Evolutionary conservation across 441 rosid species (phyloP).

Genomic region (Populus trichocarpa): DNA sequence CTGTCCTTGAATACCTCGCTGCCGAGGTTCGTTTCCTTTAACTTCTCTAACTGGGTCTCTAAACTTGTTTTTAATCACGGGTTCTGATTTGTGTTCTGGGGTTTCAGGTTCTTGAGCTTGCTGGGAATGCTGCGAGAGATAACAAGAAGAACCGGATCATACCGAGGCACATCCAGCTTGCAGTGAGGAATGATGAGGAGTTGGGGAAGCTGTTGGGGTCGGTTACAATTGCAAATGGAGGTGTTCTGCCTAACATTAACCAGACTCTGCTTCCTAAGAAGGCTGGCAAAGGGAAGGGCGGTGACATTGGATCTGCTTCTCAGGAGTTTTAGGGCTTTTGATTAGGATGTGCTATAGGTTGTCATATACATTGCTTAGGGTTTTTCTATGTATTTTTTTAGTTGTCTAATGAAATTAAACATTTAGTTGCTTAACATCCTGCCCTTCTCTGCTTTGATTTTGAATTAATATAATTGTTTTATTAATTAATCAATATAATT

Average conservation of each 20-base stretch:
- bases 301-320: slow-evolving; percentile 31
- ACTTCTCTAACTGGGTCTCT: not conserved
- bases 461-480: too few relatives aligned
- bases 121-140: slow-evolving; percentile 7
- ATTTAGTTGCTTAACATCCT: not conserved
- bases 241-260: slow-evolving; percentile 38
- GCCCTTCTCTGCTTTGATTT: not conserved
- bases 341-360: not conserved
- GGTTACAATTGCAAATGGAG: slow-evolving; percentile 18
- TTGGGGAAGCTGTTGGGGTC: slow-evolving; percentile 13
- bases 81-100: not conserved
- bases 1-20: slow-evolving; percentile 44
- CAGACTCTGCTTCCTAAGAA: slow-evolving; percentile 32
- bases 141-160: slow-evolving; percentile 12
- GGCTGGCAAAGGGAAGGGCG: slow-evolving; percentile 31
- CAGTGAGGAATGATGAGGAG: slow-evolving; percentile 10
- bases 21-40: slow-evolving; percentile 47
- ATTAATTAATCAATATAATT: too few relatives aligned
- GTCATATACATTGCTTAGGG: not conserved
- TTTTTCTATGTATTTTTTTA: not conserved
- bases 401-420: not conserved
- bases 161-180: slow-evolving; percentile 9
- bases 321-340: slow-evolving; percentile 30
- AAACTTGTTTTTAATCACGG: not conserved
- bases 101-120: slow-evolving; percentile 6